Base-by-base conservation (phyloP, 306 rosid genomes). In the Fragaria vesca region DNA sequence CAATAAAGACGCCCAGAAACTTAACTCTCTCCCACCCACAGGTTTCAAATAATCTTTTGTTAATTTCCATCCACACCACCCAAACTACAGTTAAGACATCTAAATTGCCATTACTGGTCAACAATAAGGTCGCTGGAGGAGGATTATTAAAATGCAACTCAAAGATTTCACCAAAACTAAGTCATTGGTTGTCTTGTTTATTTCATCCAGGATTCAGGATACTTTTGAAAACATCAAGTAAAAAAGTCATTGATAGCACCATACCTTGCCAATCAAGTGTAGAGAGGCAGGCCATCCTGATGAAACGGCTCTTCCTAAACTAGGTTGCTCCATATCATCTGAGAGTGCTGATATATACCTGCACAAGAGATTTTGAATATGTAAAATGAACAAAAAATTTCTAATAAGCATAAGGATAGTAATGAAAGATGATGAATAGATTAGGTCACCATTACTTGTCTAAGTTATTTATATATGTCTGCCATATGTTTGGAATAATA, bases 221-320 rank as follows among this genome's bases (percentile, higher is more conserved):
- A 24, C 26, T 24, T 24, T 24, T 47, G 55, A 67, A 57, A 18
- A 24, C 7, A 21, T 38, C 24, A 1, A 55, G 34, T n/a, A 34
- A 54, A 15, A 50, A 76, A 24, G 50, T 10, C 28, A 63, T 2
- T 38, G 66, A 66, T 46, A 73, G 26, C 54, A 71, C 43, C 83
- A 52, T 81, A 91, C 98, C 97, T 95, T 95, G 69, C 98, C 98
- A 79, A 95, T 95, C 93, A 95, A 87, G 86, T 95, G 98, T 75
- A 92, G 63, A 34, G 97, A 72, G 80, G 97, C 93, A 48, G 98
- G 98, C 97, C 97, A 95, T 63, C 96, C 96, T 66, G 88, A 86
- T 75, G 97, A 90, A 83, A 92, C 88, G 11, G 92, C 87, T 72
- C 68, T 86, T 82, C 82, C 83, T 74, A 93, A 84, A 86, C 79